Evolutionary conservation across 441 rosid species (phyloP).

Genomic region (Dalechampia spathulata): DNA sequence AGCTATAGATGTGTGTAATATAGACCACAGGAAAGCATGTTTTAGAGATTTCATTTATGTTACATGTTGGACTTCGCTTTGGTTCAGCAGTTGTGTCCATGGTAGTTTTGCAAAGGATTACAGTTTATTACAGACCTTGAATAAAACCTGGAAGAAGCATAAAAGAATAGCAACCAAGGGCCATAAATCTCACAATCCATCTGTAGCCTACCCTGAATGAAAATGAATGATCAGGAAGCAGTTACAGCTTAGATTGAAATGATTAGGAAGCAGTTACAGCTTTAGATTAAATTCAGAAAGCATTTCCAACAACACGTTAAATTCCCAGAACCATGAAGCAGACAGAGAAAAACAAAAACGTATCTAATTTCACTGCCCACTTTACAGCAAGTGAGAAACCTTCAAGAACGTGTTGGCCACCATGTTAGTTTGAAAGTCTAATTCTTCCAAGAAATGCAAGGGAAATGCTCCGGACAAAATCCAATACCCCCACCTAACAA

Average conservation of each 20-base stretch:
- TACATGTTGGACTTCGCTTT: no score
- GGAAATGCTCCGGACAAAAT: no score
- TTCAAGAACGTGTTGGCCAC: not conserved
- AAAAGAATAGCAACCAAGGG: conserved; percentile 86
- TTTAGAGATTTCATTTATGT: no score
- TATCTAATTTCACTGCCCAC: not conserved
- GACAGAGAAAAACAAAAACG: not conserved
- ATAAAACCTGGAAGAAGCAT: conserved; percentile 88
- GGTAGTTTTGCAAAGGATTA: not conserved
- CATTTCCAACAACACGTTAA: conserved; percentile 2
- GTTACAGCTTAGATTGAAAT: no score
- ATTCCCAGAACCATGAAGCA: not conserved
- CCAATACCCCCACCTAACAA: no score
- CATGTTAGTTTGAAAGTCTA: not conserved
- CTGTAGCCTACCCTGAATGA: conserved; percentile 93
- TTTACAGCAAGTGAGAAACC: not conserved
- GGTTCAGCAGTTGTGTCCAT: not conserved
- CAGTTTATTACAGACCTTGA: conserved; percentile 52
- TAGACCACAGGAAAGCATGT: no score
- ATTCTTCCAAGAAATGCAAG: no score
- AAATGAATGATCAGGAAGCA: conserved; percentile 34
- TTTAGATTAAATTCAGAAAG: not conserved
- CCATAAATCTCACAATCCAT: conserved; percentile 80
- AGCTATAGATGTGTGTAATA: no score
- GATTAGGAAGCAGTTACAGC: conserved; percentile 1